A percentile compares a stretch with the other conserved stretches of the same genome.
Evolutionary conservation across 192 early-diverging fungal genomes (phyloP).

Genomic region (Chytriomyces confervae): DNA sequence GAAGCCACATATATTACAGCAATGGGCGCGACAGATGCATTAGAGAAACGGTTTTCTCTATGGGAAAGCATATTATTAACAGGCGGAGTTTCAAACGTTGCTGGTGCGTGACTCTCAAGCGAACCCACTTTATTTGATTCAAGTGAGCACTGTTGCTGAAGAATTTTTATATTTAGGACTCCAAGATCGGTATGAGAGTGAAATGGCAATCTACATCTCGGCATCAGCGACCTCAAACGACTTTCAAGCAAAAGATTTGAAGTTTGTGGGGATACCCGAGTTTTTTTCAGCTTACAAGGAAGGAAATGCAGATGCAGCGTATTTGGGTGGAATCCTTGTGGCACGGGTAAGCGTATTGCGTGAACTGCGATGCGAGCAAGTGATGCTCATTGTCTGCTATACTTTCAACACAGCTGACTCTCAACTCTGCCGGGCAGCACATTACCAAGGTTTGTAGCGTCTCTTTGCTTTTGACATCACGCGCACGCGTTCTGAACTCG

Average conservation of each 20-base stretch:
- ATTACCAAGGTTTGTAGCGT: conserved; percentile 38
- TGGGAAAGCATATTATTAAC: conserved; percentile 88
- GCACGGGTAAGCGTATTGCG: conserved; percentile 70
- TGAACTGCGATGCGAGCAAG: neutral
- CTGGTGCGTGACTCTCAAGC: conserved; percentile 34
- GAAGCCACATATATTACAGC: conserved; percentile 73
- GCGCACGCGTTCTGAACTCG: conserved; percentile 49
- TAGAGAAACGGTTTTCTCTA: conserved; percentile 76
- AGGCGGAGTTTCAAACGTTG: conserved; percentile 68
- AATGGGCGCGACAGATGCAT: conserved; percentile 60
- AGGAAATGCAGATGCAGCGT: conserved; percentile 69
- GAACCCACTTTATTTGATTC: neutral
- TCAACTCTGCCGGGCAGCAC: conserved; percentile 29
- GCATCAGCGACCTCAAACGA: conserved; percentile 85
- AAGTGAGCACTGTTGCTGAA: neutral
- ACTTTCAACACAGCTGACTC: conserved; percentile 32
- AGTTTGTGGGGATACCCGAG: conserved; percentile 82
- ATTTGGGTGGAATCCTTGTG: conserved; percentile 84
- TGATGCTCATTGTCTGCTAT: neutral
- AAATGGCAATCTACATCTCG: conserved; percentile 65
- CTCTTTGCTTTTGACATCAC: neutral
- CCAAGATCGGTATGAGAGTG: conserved; percentile 72
- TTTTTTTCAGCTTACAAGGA: conserved; percentile 83
- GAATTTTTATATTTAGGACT: conserved; percentile 54
- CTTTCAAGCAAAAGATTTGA: conserved; percentile 81